These are phyloP conservation scores for Pseudocercospora fijiensis DNA, from an alignment of 2,329 filamentous ascomycete genomes.

Conservation along the genomic window DNA sequence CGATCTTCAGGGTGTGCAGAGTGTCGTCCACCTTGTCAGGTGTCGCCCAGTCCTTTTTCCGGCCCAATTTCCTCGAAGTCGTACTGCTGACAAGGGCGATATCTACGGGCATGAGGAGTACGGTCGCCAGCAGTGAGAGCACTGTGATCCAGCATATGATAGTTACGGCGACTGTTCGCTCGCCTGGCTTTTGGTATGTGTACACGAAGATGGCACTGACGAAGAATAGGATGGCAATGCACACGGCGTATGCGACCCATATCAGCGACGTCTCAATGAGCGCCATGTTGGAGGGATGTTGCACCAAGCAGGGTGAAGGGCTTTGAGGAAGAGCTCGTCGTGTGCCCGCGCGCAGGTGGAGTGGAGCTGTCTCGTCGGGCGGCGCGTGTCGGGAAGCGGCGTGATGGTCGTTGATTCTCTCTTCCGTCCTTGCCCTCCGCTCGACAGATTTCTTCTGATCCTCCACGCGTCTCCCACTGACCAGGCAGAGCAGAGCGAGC, in stretches of 20 bases:
- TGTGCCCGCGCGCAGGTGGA: background rate
- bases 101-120: conserved; percentile 90
- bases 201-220: conserved; percentile 84
- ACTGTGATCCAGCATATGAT: conserved; percentile 83
- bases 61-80: conserved; percentile 68
- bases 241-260: conserved; percentile 89
- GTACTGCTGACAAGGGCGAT: conserved; percentile 93
- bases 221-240: conserved; percentile 71
- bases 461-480: background rate
- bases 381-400: background rate
- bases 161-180: conserved; percentile 79
- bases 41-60: conserved; percentile 93
- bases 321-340: background rate
- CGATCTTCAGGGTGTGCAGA: conserved; percentile 74
- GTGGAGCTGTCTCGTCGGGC: background rate
- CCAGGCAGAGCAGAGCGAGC: background rate
- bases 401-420: background rate
- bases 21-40: conserved; percentile 76
- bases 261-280: conserved; percentile 86
- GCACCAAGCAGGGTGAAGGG: background rate
- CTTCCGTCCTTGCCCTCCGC: background rate
- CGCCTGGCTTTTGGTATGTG: conserved; percentile 84
- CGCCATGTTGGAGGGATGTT: conserved; percentile 49
- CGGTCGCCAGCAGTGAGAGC: conserved; percentile 83
- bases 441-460: no score